Evolutionary conservation across 148 eudicot species (phyloP).

Genomic region (Amaranthus hypochondriacus): DNA sequence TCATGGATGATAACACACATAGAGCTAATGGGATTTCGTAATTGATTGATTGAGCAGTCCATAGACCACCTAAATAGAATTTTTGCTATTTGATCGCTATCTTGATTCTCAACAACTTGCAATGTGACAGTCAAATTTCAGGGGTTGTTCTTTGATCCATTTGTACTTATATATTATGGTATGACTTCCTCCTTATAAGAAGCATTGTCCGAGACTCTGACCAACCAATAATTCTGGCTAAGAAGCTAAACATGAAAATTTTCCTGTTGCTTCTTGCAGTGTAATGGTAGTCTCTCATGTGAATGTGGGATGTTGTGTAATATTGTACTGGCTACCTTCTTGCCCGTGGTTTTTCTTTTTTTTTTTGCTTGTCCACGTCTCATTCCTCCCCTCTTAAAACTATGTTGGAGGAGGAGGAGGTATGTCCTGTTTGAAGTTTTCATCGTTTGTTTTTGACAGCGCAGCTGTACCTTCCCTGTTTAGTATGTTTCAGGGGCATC

Average conservation of each 20-base stretch:
- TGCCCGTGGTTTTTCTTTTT: neutral
- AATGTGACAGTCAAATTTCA: too few species aligned
- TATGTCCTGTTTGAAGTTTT: neutral
- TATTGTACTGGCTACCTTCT: neutral
- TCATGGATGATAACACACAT: too few species aligned
- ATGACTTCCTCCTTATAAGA: neutral
- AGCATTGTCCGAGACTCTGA: neutral
- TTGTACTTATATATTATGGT: neutral
- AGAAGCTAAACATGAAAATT: neutral
- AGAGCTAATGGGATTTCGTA: too few species aligned
- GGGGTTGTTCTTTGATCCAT: neutral
- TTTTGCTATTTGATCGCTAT: too few species aligned
- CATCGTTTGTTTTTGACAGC: neutral
- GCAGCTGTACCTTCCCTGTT: neutral
- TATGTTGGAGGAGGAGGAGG: neutral
- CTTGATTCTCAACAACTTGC: too few species aligned
- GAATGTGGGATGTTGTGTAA: too few species aligned
- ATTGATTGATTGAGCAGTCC: too few species aligned
- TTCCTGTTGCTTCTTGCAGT: neutral
- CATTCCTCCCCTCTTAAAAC: too few species aligned
- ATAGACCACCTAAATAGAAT: too few species aligned
- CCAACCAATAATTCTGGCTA: too few species aligned
- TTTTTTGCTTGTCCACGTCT: neutral
- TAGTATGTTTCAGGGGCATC: neutral
- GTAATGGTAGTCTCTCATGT: neutral